Percentiles rank a stretch among this genome's conserved stretches.
Evolutionary conservation across 2,329 filamentous ascomycete species (phyloP).

Genomic region (Aspergillus amoenus): DNA sequence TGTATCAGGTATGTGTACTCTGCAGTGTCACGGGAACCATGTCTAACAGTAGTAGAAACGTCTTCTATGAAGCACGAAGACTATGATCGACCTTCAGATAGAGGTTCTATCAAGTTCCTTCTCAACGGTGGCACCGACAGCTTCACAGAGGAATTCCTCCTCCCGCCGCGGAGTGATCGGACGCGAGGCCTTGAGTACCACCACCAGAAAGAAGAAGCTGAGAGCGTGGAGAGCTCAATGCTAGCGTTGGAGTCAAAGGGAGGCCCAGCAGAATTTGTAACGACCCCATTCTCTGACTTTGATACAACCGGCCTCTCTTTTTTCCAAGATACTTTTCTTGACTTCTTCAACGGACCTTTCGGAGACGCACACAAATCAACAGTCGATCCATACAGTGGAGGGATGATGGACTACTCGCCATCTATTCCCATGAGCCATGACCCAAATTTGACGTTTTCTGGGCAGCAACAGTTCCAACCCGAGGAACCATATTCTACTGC

Average conservation of each 20-base stretch:
- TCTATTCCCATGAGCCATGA: slow-evolving; percentile 20
- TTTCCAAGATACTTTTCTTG: slow-evolving; percentile 38
- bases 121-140: slow-evolving; percentile 47
- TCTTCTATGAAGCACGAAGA: slow-evolving; percentile 27
- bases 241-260: slow-evolving; percentile 19
- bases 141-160: slow-evolving; percentile 46
- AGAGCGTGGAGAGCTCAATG: slow-evolving; percentile 16
- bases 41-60: slow-evolving; percentile 10
- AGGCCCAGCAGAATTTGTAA: slow-evolving; percentile 16
- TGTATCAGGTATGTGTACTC: slow-evolving; percentile 20
- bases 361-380: slow-evolving; percentile 25
- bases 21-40: neutral
- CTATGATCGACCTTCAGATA: slow-evolving; percentile 37
- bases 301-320: slow-evolving; percentile 28
- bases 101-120: slow-evolving; percentile 49
- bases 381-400: slow-evolving; percentile 22
- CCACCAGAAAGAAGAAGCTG: slow-evolving; percentile 29
- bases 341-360: slow-evolving; percentile 40
- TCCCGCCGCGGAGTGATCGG: slow-evolving; percentile 42
- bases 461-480: slow-evolving; percentile 31
- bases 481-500: slow-evolving; percentile 39
- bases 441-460: slow-evolving; percentile 18
- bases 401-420: slow-evolving; percentile 20
- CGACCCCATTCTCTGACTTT: slow-evolving; percentile 21
- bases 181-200: slow-evolving; percentile 38